phyloP scores from a whole-genome alignment of 2,329 filamentous ascomycete species.

The Pyricularia grisea region DNA sequence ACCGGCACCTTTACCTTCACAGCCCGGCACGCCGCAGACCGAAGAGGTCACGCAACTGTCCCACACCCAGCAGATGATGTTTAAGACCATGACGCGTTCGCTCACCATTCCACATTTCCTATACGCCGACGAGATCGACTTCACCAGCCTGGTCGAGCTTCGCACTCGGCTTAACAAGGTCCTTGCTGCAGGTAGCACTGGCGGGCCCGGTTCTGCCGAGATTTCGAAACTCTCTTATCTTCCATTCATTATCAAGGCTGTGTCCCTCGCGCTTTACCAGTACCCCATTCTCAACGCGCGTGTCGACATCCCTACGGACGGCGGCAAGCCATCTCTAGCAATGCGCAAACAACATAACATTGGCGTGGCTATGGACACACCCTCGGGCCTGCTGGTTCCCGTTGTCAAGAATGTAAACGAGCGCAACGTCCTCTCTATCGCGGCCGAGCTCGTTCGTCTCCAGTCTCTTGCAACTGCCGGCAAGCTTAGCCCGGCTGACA shows the following conservation, averaged over 20 bases:
- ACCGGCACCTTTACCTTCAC: constrained; percentile 15
- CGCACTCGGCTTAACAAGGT: constrained; percentile 65
- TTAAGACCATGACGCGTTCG: constrained; percentile 92
- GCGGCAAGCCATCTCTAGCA: constrained; percentile 60
- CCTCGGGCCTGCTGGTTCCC: constrained; percentile 78
- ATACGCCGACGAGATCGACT: constrained; percentile 83
- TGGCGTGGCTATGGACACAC: constrained; percentile 91
- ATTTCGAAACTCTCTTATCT: constrained; percentile 74
- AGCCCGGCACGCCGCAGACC: constrained; percentile 37
- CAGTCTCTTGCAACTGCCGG: constrained; percentile 65
- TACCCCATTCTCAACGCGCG: constrained; percentile 84
- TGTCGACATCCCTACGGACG: constrained; percentile 50
- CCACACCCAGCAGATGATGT: constrained; percentile 84
- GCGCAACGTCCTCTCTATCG: constrained; percentile 69
- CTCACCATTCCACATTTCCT: constrained; percentile 90
- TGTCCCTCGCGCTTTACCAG: constrained; percentile 72
- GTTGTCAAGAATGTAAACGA: constrained; percentile 78
- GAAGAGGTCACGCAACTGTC: constrained; percentile 66
- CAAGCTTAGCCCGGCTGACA: constrained; percentile 64
- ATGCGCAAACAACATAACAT: constrained; percentile 87
- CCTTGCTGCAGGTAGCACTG: constrained; percentile 24
- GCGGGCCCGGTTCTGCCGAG: constrained; percentile 31
- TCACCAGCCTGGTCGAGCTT: constrained; percentile 63
- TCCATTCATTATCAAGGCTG: constrained; percentile 91
- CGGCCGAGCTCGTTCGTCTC: constrained; percentile 64